These are phyloP conservation scores for Torulaspora quercuum DNA, from an alignment of 805 yeast genomes.

Conservation along the genomic window DNA sequence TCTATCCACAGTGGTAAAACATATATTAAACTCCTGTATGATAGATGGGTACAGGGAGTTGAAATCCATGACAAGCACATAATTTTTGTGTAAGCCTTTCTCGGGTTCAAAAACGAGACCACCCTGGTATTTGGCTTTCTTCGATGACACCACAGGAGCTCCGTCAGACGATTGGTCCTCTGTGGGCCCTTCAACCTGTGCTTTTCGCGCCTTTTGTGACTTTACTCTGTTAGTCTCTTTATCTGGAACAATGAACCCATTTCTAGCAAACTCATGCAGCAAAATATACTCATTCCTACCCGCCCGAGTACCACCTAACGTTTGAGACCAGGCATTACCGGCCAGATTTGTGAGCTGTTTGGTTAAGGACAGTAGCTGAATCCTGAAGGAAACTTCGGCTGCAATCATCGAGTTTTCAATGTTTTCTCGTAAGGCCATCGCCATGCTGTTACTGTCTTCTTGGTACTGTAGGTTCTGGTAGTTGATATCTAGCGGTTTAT, in stretches of 20 bases:
- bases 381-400: slow-evolving; percentile 73
- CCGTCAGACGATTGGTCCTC: slow-evolving; percentile 37
- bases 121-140: slow-evolving; percentile 79
- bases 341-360: slow-evolving; percentile 90
- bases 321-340: slow-evolving; percentile 96
- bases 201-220: slow-evolving; percentile 35
- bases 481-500: slow-evolving; percentile 66
- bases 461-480: slow-evolving; percentile 61
- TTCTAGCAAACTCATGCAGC: slow-evolving; percentile 82
- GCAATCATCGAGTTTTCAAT: slow-evolving; percentile 62
- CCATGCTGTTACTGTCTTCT: slow-evolving; percentile 62
- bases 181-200: slow-evolving; percentile 23
- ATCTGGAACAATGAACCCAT: slow-evolving; percentile 85
- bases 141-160: slow-evolving; percentile 46
- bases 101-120: slow-evolving; percentile 97
- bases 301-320: slow-evolving; percentile 91
- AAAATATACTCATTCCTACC: slow-evolving; percentile 93
- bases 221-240: slow-evolving; percentile 49
- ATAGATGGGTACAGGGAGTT: slow-evolving; percentile 95
- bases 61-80: slow-evolving; percentile 94
- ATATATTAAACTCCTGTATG: slow-evolving; percentile 93
- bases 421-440: slow-evolving; percentile 70
- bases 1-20: slow-evolving; percentile 92
- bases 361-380: slow-evolving; percentile 83
- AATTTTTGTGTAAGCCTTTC: slow-evolving; percentile 86